These are phyloP conservation scores for Stephanocyclus meneghinianus DNA, from an alignment of 352 stramenopile species.

Conservation along the genomic window DNA sequence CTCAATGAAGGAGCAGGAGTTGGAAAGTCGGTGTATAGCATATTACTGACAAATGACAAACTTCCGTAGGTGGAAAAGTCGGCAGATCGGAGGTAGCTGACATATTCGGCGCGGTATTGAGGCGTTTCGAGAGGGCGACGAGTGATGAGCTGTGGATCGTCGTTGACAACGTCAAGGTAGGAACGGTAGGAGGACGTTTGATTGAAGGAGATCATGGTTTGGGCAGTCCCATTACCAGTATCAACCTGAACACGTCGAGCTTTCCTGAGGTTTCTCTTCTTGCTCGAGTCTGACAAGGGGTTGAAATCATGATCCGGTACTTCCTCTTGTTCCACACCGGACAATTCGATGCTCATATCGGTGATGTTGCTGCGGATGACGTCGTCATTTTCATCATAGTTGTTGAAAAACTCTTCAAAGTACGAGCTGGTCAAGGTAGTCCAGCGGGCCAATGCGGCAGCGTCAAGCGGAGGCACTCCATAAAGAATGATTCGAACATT, in stretches of 20 bases:
- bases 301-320: conserved; percentile 50
- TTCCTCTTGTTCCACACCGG: conserved; percentile 13
- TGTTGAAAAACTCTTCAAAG: conserved; percentile 59
- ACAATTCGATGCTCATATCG: conserved; percentile 44
- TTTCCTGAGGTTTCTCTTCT: conserved; percentile 8
- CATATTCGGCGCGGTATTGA: conserved; percentile 60
- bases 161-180: conserved; percentile 43
- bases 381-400: conserved; percentile 37
- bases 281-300: conserved; percentile 23
- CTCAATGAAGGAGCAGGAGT: conserved; percentile 30
- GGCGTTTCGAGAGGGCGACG: conserved; percentile 50
- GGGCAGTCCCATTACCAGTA: not conserved
- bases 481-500: conserved; percentile 56
- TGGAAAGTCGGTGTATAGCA: conserved; percentile 58
- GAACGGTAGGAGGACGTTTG: conserved; percentile 48
- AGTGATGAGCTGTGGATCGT: conserved; percentile 45
- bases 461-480: conserved; percentile 32
- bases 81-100: conserved; percentile 45
- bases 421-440: conserved; percentile 38
- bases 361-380: conserved; percentile 35
- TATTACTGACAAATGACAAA: conserved; percentile 47
- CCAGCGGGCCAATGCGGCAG: conserved; percentile 28
- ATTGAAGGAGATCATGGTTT: conserved; percentile 55
- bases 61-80: conserved; percentile 41
- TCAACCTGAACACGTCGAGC: not conserved